Conservation (phyloP, 805 yeast genomes). For the Saccharomycopsis sp. region DNA sequence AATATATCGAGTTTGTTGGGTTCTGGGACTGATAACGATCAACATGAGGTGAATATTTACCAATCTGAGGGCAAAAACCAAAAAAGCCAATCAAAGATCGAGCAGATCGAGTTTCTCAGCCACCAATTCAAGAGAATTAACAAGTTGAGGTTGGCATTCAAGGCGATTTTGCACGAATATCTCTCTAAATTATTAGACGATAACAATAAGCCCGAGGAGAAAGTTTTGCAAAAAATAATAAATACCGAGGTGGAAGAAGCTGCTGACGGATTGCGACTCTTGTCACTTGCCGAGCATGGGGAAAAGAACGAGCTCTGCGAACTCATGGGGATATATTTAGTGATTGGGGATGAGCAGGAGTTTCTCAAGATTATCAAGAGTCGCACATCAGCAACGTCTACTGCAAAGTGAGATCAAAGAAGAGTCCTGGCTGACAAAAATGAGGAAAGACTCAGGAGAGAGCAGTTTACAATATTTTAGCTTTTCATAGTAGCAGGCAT, state of each 20-base stretch:
- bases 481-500: too few species aligned
- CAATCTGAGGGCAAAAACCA: neutral
- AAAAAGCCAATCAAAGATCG: slow-evolving; percentile 4
- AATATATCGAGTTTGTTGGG: slow-evolving; percentile 7
- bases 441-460: too few species aligned
- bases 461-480: too few species aligned
- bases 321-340: slow-evolving; percentile 14
- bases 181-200: neutral
- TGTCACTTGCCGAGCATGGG: neutral
- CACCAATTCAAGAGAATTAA: slow-evolving; percentile 12
- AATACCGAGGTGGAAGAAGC: neutral
- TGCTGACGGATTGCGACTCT: neutral
- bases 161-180: slow-evolving; percentile 14
- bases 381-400: neutral
- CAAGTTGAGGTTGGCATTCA: slow-evolving; percentile 15
- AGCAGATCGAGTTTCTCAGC: neutral
- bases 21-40: neutral
- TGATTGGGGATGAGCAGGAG: slow-evolving; percentile 10
- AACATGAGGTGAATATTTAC: neutral
- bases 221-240: neutral
- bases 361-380: slow-evolving; percentile 6
- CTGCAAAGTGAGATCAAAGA: too few species aligned
- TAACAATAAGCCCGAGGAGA: neutral
- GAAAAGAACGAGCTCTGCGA: slow-evolving; percentile 5
- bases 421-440: too few species aligned